Evolutionary conservation across 1,284 basidiomycete genomes (phyloP).

Genomic region (Puccinia hordei): DNA sequence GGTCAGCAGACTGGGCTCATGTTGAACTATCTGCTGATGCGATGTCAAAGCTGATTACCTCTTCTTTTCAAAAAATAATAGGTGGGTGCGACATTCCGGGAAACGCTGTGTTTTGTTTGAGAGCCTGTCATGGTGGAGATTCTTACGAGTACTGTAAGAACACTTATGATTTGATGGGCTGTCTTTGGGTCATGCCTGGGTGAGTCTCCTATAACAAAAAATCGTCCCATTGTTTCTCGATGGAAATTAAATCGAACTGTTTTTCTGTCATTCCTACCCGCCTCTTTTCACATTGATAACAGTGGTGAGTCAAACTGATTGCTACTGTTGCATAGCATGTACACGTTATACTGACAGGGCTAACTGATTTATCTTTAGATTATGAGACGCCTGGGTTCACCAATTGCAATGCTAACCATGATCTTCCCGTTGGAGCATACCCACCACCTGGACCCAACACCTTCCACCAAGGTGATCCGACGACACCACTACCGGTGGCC

Average conservation of each 20-base stretch:
- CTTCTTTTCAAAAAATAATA: neutral
- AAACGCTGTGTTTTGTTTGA: conserved; percentile 54
- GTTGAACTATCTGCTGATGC: neutral
- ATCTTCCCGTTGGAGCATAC: conserved; percentile 55
- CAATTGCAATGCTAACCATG: conserved; percentile 56
- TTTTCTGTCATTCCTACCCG: no score
- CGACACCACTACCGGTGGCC: conserved; percentile 54
- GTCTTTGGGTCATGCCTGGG: conserved; percentile 48
- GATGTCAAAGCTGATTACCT: neutral
- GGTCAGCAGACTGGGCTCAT: conserved; percentile 1
- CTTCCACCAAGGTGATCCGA: conserved; percentile 55
- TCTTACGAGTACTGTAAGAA: conserved; percentile 56
- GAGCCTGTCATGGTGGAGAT: conserved; percentile 54
- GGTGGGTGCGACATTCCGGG: conserved; percentile 57
- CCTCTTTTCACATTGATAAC: neutral
- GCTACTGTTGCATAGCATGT: no score
- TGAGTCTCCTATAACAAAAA: neutral
- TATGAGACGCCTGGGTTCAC: conserved; percentile 56
- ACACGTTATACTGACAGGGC: neutral
- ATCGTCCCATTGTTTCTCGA: neutral
- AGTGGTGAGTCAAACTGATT: neutral
- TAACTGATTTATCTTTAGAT: conserved; percentile 33
- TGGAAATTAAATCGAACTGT: neutral
- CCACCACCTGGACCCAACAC: conserved; percentile 54
- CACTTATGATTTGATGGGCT: conserved; percentile 56